Conservation (phyloP, 805 yeast genomes). For the Wickerhamomyces chambardii region DNA sequence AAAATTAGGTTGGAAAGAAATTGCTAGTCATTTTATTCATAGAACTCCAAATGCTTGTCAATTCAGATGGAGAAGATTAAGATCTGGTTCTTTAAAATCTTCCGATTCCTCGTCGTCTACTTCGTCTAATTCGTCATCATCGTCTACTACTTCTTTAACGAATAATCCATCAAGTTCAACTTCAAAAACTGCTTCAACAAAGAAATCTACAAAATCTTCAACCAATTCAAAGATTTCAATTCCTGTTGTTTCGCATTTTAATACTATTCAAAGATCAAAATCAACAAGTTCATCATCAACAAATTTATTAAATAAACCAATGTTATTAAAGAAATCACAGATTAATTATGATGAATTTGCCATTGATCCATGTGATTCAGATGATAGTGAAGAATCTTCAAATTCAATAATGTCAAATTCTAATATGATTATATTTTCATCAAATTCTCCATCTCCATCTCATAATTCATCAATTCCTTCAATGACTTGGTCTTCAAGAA, state of each 20-base stretch:
- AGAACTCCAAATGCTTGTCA: conserved; percentile 88
- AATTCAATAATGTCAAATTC: not conserved
- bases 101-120: not conserved
- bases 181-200: not conserved
- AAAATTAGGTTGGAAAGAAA: conserved; percentile 86
- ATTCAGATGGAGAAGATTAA: conserved; percentile 77
- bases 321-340: too few relatives aligned
- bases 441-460: conserved; percentile 3
- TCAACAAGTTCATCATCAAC: not conserved
- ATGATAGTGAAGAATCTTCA: not conserved
- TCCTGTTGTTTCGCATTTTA: too few relatives aligned
- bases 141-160: conserved; percentile 1
- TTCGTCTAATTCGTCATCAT: not conserved
- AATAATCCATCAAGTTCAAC: not conserved
- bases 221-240: too few relatives aligned
- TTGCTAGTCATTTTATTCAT: conserved; percentile 67
- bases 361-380: not conserved
- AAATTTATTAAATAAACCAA: too few relatives aligned
- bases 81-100: conserved; percentile 29
- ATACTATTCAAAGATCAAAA: too few relatives aligned
- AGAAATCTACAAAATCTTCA: not conserved
- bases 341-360: not conserved
- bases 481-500: not conserved
- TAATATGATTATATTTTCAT: not conserved
- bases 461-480: too few relatives aligned